Evolutionary conservation across 1,284 basidiomycete genomes (phyloP).

Genomic region (Phellopilus nigrolimitatus): DNA sequence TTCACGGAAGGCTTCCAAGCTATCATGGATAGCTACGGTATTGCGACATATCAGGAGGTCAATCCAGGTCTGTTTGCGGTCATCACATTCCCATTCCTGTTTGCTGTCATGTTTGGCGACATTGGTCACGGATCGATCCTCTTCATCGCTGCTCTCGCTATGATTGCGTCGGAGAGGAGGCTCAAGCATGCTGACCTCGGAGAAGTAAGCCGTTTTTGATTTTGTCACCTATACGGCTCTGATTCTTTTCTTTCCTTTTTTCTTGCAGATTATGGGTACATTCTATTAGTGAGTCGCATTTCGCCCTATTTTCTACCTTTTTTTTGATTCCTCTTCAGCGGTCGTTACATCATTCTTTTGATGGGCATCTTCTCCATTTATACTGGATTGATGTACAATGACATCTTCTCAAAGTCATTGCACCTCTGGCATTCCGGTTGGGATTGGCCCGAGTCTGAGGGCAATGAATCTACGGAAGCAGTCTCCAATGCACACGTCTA

Average conservation of each 20-base stretch:
- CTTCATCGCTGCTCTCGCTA: slow-evolving; percentile 69
- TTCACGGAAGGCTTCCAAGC: slow-evolving; percentile 98
- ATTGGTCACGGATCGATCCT: slow-evolving; percentile 94
- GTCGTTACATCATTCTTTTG: slow-evolving; percentile 96
- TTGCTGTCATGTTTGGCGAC: slow-evolving; percentile 99
- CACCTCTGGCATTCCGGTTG: slow-evolving; percentile 89
- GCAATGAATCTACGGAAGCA: slow-evolving; percentile 48
- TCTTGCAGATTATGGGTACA: slow-evolving; percentile 69
- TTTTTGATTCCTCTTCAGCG: slow-evolving; percentile 58
- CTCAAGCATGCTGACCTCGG: slow-evolving; percentile 74
- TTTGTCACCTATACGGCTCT: no score
- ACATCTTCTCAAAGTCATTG: slow-evolving; percentile 94
- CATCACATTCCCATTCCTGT: slow-evolving; percentile 97
- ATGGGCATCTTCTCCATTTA: slow-evolving; percentile 97
- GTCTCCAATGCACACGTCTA: slow-evolving; percentile 68
- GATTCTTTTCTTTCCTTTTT: slow-evolving; percentile 14
- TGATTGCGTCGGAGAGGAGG: slow-evolving; percentile 85
- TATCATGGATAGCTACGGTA: slow-evolving; percentile 97
- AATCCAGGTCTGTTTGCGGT: slow-evolving; percentile 96
- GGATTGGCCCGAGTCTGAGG: slow-evolving; percentile 60
- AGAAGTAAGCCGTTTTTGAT: slow-evolving; percentile 50
- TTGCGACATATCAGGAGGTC: slow-evolving; percentile 93
- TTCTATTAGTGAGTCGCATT: slow-evolving; percentile 83
- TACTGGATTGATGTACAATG: slow-evolving; percentile 98
- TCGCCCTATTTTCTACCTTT: slow-evolving; percentile 10